Evolutionary conservation across 768 basidiomycete species (phyloP).

Genomic region (Boletellus ananiceps): DNA sequence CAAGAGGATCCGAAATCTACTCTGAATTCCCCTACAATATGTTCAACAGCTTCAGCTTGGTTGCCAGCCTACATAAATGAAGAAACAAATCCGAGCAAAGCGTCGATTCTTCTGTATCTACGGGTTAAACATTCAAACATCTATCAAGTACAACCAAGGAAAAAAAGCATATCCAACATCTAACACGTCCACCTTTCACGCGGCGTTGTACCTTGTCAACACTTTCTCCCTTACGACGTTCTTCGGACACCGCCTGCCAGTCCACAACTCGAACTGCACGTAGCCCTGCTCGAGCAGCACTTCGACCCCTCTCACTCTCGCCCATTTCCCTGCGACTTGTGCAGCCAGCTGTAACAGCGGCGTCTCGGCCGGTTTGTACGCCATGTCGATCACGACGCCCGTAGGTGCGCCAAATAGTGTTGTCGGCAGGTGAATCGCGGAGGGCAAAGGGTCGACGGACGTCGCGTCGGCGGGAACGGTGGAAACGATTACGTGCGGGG

Average conservation of each 20-base stretch:
- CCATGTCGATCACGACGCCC: slow-evolving; percentile 86
- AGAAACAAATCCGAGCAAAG: too few relatives aligned
- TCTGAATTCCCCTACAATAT: too few relatives aligned
- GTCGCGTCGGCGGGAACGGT: slow-evolving; percentile 78
- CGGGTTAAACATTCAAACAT: too few relatives aligned
- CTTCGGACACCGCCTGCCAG: slow-evolving; percentile 57
- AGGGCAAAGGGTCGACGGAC: slow-evolving; percentile 26
- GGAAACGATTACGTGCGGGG: slow-evolving; percentile 71
- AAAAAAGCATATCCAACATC: too few relatives aligned
- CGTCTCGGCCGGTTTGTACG: slow-evolving; percentile 86
- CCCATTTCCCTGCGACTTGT: slow-evolving; percentile 51
- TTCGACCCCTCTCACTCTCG: slow-evolving; percentile 70
- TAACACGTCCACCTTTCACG: neutral
- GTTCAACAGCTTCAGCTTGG: too few relatives aligned
- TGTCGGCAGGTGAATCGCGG: slow-evolving; percentile 47
- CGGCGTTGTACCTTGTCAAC: slow-evolving; percentile 39
- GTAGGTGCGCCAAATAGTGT: slow-evolving; percentile 58
- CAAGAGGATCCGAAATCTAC: too few relatives aligned
- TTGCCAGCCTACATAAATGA: too few relatives aligned
- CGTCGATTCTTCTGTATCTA: too few relatives aligned
- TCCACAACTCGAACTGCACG: slow-evolving; percentile 82
- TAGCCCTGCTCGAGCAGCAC: slow-evolving; percentile 88
- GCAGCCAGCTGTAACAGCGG: slow-evolving; percentile 71
- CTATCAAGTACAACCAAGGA: too few relatives aligned
- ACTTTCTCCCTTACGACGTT: slow-evolving; percentile 44